These are phyloP conservation scores for Simplicillium aogashimaense DNA, from an alignment of 2,329 filamentous ascomycete genomes.

Conservation along the genomic window DNA sequence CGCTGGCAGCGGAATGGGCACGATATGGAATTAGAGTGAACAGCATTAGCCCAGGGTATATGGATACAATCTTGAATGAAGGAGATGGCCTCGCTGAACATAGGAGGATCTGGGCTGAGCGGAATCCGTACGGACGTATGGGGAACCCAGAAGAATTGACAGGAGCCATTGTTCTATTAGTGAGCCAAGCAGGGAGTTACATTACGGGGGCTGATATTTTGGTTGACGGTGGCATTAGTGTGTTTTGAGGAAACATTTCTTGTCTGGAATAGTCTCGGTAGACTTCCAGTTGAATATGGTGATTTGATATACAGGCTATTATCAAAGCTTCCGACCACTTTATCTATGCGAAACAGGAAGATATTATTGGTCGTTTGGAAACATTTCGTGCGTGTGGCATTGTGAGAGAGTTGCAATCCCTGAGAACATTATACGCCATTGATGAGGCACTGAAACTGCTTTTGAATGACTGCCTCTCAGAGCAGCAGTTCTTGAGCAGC, in stretches of 20 bases:
- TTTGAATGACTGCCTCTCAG: too few relatives aligned
- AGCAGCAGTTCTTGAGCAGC: too few relatives aligned
- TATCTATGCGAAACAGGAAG: too few relatives aligned
- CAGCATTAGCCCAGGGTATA: conserved; percentile 62
- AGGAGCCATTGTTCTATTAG: conserved; percentile 50
- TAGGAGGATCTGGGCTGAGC: conserved; percentile 43
- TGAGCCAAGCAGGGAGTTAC: conserved; percentile 52
- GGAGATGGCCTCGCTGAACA: conserved; percentile 46
- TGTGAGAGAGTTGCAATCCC: too few relatives aligned
- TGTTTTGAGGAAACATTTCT: conserved; percentile 9
- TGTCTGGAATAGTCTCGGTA: too few relatives aligned
- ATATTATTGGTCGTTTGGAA: too few relatives aligned
- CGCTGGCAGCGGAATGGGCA: conserved; percentile 65
- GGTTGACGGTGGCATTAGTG: conserved; percentile 43
- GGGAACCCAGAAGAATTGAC: conserved; percentile 52
- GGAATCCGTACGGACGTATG: conserved; percentile 58
- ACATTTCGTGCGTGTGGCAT: too few relatives aligned
- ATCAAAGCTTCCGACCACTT: too few relatives aligned
- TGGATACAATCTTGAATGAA: conserved; percentile 67
- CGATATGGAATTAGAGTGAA: conserved; percentile 62
- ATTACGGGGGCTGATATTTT: conserved; percentile 60
- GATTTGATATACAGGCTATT: too few relatives aligned
- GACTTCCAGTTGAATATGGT: too few relatives aligned
- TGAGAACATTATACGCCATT: too few relatives aligned
- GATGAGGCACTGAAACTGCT: too few relatives aligned